phyloP scores from a whole-genome alignment of 1,139 yeast species.

The Pichia sp. region DNA sequence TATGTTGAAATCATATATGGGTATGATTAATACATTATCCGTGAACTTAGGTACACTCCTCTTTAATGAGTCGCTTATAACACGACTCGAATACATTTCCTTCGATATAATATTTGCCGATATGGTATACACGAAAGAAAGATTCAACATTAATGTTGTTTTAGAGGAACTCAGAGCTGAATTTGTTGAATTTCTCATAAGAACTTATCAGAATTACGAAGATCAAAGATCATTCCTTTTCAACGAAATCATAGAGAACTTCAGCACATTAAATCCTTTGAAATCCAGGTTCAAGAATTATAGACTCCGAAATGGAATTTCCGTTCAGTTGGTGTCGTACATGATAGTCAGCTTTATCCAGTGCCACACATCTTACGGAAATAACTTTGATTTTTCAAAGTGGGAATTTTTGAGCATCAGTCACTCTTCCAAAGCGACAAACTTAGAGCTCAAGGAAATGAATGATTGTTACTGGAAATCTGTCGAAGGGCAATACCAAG shows the following conservation, averaged over 20 bases:
- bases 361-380: conserved; percentile 28
- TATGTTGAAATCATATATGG: conserved; percentile 1
- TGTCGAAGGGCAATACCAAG: conserved; percentile 8
- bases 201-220: conserved; percentile 38
- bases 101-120: conserved; percentile 30
- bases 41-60: conserved; percentile 14
- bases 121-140: conserved; percentile 14
- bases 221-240: conserved; percentile 55
- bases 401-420: conserved; percentile 16
- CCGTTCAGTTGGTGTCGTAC: conserved; percentile 42
- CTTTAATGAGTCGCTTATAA: conserved; percentile 40
- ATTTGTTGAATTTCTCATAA: conserved; percentile 34
- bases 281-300: conserved; percentile 36
- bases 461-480: conserved; percentile 10
- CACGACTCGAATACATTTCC: conserved; percentile 45
- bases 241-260: conserved; percentile 49
- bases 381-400: conserved; percentile 20
- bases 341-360: conserved; percentile 42
- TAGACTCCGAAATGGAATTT: conserved; percentile 37
- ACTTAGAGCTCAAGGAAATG: conserved; percentile 11
- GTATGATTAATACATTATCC: conserved; percentile 8
- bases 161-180: conserved; percentile 30
- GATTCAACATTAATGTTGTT: conserved; percentile 22
- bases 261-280: conserved; percentile 43
- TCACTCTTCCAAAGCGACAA: conserved; percentile 10